Base-by-base conservation (phyloP, 2,329 filamentous ascomycete genomes). In the Chaetomium sp. region DNA sequence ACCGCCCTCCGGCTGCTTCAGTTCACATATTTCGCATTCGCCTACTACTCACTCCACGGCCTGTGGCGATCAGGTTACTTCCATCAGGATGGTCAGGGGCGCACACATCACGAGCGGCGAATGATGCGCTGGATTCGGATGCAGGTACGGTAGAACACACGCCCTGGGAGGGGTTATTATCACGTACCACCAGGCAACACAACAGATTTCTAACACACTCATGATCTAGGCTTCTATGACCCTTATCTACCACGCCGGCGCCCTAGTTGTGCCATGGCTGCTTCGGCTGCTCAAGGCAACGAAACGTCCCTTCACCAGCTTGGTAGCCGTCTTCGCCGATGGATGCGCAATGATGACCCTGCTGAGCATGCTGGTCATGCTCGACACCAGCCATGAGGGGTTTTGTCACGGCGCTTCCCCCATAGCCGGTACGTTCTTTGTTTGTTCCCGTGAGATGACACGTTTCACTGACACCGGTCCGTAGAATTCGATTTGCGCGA, bases 11-110 rank as follows among this genome's bases (percentile, higher is more conserved):
- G 64, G 10, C 43, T 62, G n/a, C 62, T 61, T 53, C 64, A 66
- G 43, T 61, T 59, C 43, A 49, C 48, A 42, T 65, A 61, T 14
- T 61, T 63, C 8, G 55, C 85, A 40, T 48, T 54, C 38, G 52
- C 49, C 7, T 56, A 56, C 34, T 33, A 14, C 41, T 55, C 61
- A 50, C 58, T 62, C 38, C 59, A 53, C 51, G 54, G 49, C 55
- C 61, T 56, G 40, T 41, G 49, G 19, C 33, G 34, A 36, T 62
- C 52, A 34, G 33, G 53, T 11, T 52, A 56, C 45, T 51, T 58
- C 47, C 46, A 43, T 37, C 38, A 53, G 9, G 46, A 54, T 48
- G 52, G 42, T 14, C 43, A 50, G 4, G 50, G 52, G 57, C 52
- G 53, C 5, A 48, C 33, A 50, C 56, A 40, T 36, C 45, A 45